These are phyloP conservation scores for Tricharina praecox DNA, from an alignment of 495 filamentous ascomycete genomes.

Conservation along the genomic window DNA sequence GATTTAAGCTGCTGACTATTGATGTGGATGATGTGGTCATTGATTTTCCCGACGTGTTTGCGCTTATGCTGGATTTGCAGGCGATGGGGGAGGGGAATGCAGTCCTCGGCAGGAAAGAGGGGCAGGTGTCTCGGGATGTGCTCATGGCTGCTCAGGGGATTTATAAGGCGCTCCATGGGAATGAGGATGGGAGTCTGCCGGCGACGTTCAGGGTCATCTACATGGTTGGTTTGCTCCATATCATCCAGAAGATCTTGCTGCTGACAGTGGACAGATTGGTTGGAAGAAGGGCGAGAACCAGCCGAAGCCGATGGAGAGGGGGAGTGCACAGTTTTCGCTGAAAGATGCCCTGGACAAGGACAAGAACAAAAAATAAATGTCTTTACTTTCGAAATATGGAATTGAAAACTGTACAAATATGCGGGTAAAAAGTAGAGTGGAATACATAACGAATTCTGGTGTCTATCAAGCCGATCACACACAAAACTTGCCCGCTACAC, in stretches of 20 bases:
- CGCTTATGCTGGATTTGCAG: conserved; percentile 82
- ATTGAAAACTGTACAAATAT: neutral
- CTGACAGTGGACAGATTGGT: conserved; percentile 55
- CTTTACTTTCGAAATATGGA: neutral
- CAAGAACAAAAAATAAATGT: conserved; percentile 27
- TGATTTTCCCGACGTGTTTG: conserved; percentile 82
- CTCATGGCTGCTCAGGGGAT: conserved; percentile 77
- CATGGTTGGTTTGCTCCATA: conserved; percentile 33
- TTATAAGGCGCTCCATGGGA: conserved; percentile 69
- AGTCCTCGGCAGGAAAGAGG: conserved; percentile 60
- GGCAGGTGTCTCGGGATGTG: conserved; percentile 61
- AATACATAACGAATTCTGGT: neutral
- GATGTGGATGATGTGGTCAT: conserved; percentile 96
- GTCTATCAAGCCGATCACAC: too few species aligned
- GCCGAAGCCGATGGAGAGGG: conserved; percentile 58
- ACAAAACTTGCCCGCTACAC: too few species aligned
- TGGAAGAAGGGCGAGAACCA: conserved; percentile 81
- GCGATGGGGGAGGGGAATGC: conserved; percentile 89
- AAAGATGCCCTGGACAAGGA: conserved; percentile 61
- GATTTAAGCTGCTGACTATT: conserved; percentile 90
- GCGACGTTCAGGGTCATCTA: conserved; percentile 36
- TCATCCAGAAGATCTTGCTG: conserved; percentile 32
- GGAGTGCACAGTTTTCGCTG: conserved; percentile 64
- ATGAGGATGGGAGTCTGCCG: conserved; percentile 29
- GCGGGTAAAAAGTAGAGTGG: neutral